Evolutionary conservation across 2,329 filamentous ascomycete genomes (phyloP), one percentile per base, ranked within the genome.

Genomic region (Aureobasidium sp.): DNA sequence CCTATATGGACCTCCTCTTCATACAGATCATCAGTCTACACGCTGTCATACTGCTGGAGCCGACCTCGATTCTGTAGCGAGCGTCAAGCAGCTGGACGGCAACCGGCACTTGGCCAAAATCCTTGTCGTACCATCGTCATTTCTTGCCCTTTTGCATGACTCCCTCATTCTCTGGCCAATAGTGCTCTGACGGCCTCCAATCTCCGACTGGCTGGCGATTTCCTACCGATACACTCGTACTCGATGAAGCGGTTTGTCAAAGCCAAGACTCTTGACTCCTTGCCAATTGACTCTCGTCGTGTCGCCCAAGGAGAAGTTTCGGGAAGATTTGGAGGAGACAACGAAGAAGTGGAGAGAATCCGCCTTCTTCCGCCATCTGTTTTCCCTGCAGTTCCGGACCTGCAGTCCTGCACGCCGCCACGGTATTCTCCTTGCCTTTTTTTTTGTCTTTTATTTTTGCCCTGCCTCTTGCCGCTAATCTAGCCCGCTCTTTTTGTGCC

Each of bases 151-250:
- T 37, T 21, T 6, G 44, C 44, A 48, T 48, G 32, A 35, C 30
- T 48, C 44, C 32, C 12, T 35, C 7, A 11, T 35, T 29, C 27
- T 29, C 6, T 29, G 12, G 12, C 32, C 32, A 14, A 16, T n/a
- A n/a, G n/a, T 48, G 44, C n/a, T 11, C 32, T 37, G 32, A 16
- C 30, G 8, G 44, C 22, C 19, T 27, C 30, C 30, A 48, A 48
- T 48, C 44, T 48, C 44, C 44, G 30, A 48, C 19, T 48, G 44
- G 44, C 44, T 48, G 44, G 37, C n/a, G 41, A 45, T 45, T 45
- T 17, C 17, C 35, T 38, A 11, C 11, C n/a, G 16, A 22, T 8
- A 17, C 7, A 37, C 44, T 30, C n/a, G n/a, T n/a, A n/a, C n/a
- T n/a, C n/a, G n/a, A n/a, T 48, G 44, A 21, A 48, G 44, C 44